Base-by-base conservation (phyloP, 2,329 filamentous ascomycete species). In the Talaromyces sp. region DNA sequence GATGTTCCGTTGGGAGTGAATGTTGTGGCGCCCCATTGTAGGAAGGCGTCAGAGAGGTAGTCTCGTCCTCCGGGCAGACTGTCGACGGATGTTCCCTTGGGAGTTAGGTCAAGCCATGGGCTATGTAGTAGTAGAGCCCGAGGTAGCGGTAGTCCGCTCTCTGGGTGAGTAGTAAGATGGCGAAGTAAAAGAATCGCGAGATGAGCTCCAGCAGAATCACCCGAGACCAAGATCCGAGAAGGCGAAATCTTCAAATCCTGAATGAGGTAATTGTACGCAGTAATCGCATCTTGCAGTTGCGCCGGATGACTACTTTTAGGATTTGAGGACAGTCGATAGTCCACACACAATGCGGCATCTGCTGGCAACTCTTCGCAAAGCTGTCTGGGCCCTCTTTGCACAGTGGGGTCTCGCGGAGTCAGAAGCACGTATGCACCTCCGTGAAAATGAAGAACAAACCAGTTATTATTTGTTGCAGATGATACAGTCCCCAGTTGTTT, bases 181-280 rank as follows among this genome's bases (percentile, higher is more conserved):
- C 70, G 70, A 5, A 73, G 66, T 6, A 73, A 54, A 5, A 63
- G 66, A 6, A 73, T 34, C 1, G 65, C 67, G 15, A 73, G 70
- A n/a, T 73, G 65, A 1, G 64, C 72, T 1, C 72, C 71, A 17
- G 69, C 65, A 62, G 68, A 69, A 22, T 73, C 72, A 4, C 72
- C 72, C 19, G 68, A 69, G 1, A 73, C 63, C 8, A 73, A 61
- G 45, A 73, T 71, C 3, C 67, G 67, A 1, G 67, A 68, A 4
- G 71, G 43, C 5, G 70, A 68, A 7, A 73, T 71, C 1, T 65
- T 45, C 1, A 71, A 64, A 2, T 63, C 67, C 25, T 70, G 54
- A 15, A 71, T 54, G 7, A 72, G 60, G 22, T 72, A 71, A 17
- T 61, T 54, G 38, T 73, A 73, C 2, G 69, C 68, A 3, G 72